Evolutionary conservation across 495 filamentous ascomycete genomes (phyloP), one percentile per base, ranked within the genome.

Genomic region (Hyaloscypha hepaticicola): DNA sequence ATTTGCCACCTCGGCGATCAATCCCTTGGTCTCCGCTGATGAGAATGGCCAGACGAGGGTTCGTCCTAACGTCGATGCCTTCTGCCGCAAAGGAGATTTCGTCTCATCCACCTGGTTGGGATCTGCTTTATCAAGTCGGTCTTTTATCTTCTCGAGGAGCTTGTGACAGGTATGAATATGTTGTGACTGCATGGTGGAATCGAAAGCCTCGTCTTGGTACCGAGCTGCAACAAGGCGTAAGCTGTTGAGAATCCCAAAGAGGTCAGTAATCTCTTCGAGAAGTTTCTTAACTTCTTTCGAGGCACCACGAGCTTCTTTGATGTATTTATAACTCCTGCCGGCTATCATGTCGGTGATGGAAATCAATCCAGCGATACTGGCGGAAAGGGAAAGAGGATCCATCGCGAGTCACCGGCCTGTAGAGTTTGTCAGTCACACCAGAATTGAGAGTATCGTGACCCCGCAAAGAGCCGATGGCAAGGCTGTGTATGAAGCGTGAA

Each of bases 301-400:
- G 1, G 76, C 72, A 64, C 73, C 55, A 25, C 72, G 70, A 12
- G 59, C 73, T 9, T 66, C 59, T 21, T 69, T 71, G 11, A 68
- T 66, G 55, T 75, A 79, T 38, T 73, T 74, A 60, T 50, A 73
- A 12, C 70, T 56, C 11, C 69, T 48, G 5, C 53, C 25, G 24
- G 75, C 72, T 7, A 78, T 70, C 2, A 67, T 12, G 28, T 79
- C 77, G 9, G 69, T 70, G 19, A 79, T 48, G 1, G 68, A 65
- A 21, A 79, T 63, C 1, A 78, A 65, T 14, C 75, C 77, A 22
- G 74, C 73, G 53, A 76, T 72, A 51, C 73, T 74, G 21, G 72
- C 74, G 14, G 75, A 60, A 27, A 77, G 60, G 19, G 76, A 79
- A 3, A 79, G 57, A 11, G 72, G 73, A 58, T 79, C 75, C 29